A percentile compares a stretch with the other conserved stretches of the same genome.
These are phyloP conservation scores for Omphalea diandra DNA, from an alignment of 441 rosid species.

Conservation along the genomic window DNA sequence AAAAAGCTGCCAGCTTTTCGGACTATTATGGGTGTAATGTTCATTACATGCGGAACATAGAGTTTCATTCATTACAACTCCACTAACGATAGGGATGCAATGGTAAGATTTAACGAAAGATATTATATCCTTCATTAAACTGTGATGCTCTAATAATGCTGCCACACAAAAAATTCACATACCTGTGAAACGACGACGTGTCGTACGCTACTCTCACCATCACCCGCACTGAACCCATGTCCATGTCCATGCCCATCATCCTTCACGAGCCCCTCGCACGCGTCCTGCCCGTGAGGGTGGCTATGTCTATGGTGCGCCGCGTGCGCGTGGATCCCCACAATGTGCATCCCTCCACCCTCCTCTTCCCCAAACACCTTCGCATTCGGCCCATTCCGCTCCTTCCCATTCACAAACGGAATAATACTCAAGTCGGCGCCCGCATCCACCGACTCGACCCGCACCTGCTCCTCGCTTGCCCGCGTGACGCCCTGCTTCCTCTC, in stretches of 20 bases:
- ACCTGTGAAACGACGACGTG: constrained; percentile 98
- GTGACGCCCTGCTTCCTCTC: constrained; percentile 66
- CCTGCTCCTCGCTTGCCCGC: too few species aligned
- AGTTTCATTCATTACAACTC: too few species aligned
- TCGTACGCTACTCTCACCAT: constrained; percentile 51
- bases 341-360: constrained; percentile 79
- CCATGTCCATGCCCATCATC: too few species aligned
- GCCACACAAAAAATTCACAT: not conserved
- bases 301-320: constrained; percentile 85
- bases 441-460: constrained; percentile 37
- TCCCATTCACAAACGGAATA: constrained; percentile 22
- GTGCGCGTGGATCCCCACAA: constrained; percentile 86
- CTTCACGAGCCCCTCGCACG: constrained; percentile 49
- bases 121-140: too few species aligned
- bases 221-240: constrained; percentile 37
- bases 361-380: constrained; percentile 81
- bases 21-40: too few species aligned
- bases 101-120: too few species aligned
- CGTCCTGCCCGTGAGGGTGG: constrained; percentile 60
- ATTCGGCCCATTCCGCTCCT: constrained; percentile 22
- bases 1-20: too few species aligned
- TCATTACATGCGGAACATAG: too few species aligned
- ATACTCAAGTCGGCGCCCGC: constrained; percentile 38
- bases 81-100: too few species aligned
- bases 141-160: too few species aligned